Evolutionary conservation across 164 flowering plant genomes (phyloP), one percentile per base, ranked within the genome.

Genomic region (Aristolochia californica): DNA sequence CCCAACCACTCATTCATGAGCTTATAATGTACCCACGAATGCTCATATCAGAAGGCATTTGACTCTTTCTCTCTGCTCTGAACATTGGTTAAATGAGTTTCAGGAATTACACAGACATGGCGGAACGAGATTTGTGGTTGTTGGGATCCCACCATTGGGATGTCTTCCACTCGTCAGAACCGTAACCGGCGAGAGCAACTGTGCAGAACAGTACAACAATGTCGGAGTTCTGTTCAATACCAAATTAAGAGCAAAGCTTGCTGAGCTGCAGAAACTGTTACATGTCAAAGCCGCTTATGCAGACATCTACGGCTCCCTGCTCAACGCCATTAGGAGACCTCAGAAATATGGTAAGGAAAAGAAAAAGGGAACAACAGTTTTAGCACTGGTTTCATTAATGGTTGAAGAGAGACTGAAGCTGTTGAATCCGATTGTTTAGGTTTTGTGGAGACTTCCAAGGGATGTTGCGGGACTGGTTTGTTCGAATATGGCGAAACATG

Each of bases 381-480:
- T 47, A 1, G 18, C 8, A 4, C 15, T 14, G 0, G 8, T 20
- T 47, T 47, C 18, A 7, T 20, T 20, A 11, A 5, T 20, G 12
- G 13, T 45, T 5, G 15, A 8, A 17, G 18, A 47, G 50, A 17
- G 13, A 13, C 18, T 17, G 50, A 20, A 47, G 40, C 40, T 34
- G 10, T 7, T 47, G 18, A 47, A 47, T 47, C 9, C 5, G 50
- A 47, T 47, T 47, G 16, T 22, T 12, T 64, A 82, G 87, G 91
- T 50, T 74, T 87, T 5, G 24, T 43, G 24, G 95, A 64, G 61
- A 70, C 83, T 0, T 24, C 74, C 16, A 80, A 71, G 53, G 91
- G 95, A 34, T 87, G 95, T 40, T 84, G 91, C 45, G 95, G 89
- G 30, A 40, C 89, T 13, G 95, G 95, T 16, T 62, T 58, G 4